Conservation (phyloP, 495 filamentous ascomycete genomes). For the Terfezia boudieri region DNA sequence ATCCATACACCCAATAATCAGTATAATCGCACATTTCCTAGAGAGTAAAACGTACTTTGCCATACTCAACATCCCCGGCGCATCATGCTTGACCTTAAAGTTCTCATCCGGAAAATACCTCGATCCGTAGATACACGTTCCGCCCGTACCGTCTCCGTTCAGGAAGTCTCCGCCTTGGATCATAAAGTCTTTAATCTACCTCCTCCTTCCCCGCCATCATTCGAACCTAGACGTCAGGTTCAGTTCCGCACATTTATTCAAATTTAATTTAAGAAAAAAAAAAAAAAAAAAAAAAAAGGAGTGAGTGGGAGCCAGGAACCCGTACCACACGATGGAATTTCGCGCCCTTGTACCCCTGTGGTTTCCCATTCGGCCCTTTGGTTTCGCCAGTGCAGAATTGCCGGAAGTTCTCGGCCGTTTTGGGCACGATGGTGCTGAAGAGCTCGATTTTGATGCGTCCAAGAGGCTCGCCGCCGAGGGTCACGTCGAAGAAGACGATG, state of each 20-base stretch:
- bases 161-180: slow-evolving; percentile 92
- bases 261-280: not conserved
- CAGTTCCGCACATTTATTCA: not conserved
- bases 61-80: slow-evolving; percentile 70
- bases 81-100: slow-evolving; percentile 56
- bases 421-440: slow-evolving; percentile 60
- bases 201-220: not conserved
- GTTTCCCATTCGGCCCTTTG: slow-evolving; percentile 55
- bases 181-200: slow-evolving; percentile 90
- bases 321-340: slow-evolving; percentile 88
- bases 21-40: not conserved
- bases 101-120: slow-evolving; percentile 72
- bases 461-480: slow-evolving; percentile 79
- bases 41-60: slow-evolving; percentile 25
- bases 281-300: slow-evolving; percentile 7
- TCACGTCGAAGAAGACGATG: slow-evolving; percentile 81
- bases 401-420: slow-evolving; percentile 90
- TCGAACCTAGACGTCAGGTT: not conserved
- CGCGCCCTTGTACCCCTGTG: slow-evolving; percentile 79
- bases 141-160: slow-evolving; percentile 79
- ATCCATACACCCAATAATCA: slow-evolving; percentile 14
- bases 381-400: slow-evolving; percentile 91
- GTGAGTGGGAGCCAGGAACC: too few species aligned
- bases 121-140: slow-evolving; percentile 64
- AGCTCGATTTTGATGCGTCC: slow-evolving; percentile 89